Evolutionary conservation across 169 alveolate genomes (phyloP).

Genomic region (Cryptosporidium tyzzeri): DNA sequence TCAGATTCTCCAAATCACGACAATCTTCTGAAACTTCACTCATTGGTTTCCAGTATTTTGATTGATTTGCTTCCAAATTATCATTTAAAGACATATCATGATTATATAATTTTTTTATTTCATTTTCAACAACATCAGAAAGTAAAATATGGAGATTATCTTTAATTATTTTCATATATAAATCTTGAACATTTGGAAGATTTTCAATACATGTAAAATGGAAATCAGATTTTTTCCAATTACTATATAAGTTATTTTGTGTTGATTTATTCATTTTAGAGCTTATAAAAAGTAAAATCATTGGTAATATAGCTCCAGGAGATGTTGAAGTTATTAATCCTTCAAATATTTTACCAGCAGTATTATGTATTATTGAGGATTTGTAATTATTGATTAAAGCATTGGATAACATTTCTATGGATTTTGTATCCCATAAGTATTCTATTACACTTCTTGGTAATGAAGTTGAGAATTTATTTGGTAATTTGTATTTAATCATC

Average conservation of each 20-base stretch:
- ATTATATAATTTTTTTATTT: slow-evolving; percentile 16
- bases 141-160: slow-evolving; percentile 45
- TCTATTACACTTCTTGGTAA: slow-evolving; percentile 60
- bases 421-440: slow-evolving; percentile 61
- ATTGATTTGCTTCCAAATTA: not conserved
- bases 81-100: slow-evolving; percentile 2
- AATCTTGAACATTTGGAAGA: slow-evolving; percentile 61
- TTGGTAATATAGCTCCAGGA: slow-evolving; percentile 61
- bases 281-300: slow-evolving; percentile 42
- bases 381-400: slow-evolving; percentile 23
- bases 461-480: slow-evolving; percentile 32
- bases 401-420: slow-evolving; percentile 50
- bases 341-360: slow-evolving; percentile 34
- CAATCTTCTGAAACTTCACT: not conserved
- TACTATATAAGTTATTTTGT: slow-evolving; percentile 14
- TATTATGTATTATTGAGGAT: slow-evolving; percentile 11
- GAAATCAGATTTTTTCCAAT: slow-evolving; percentile 60
- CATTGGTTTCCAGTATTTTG: slow-evolving; percentile 66
- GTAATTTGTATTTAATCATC: not conserved
- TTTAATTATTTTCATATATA: slow-evolving; percentile 33
- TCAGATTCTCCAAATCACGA: not conserved
- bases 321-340: slow-evolving; percentile 59
- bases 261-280: slow-evolving; percentile 47
- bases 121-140: slow-evolving; percentile 59
- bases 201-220: slow-evolving; percentile 73